Percentiles rank a stretch among this genome's conserved stretches.
These are phyloP conservation scores for Oryza glaberrima DNA, from an alignment of 176 grass and related monocot genomes.

Conservation along the genomic window DNA sequence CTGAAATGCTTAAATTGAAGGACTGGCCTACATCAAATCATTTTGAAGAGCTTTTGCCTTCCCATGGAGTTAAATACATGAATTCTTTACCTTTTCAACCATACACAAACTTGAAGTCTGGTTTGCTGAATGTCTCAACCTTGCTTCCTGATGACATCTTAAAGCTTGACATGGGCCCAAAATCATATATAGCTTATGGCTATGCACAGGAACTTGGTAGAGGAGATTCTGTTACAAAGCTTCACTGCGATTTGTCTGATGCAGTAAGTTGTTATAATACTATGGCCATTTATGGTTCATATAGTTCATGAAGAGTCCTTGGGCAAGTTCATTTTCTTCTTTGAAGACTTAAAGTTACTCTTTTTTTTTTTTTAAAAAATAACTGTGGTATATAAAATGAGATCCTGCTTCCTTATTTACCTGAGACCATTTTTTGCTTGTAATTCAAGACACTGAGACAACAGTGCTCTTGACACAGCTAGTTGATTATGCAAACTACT, in stretches of 20 bases:
- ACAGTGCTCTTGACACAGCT: neutral
- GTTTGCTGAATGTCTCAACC: constrained; percentile 63
- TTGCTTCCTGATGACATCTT: constrained; percentile 59
- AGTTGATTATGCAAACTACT: neutral
- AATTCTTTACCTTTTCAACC: constrained; percentile 69
- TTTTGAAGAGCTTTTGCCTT: constrained; percentile 81
- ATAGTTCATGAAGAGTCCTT: neutral
- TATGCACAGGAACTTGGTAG: constrained; percentile 67
- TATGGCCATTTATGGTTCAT: neutral
- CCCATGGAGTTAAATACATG: constrained; percentile 59
- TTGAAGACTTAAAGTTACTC: neutral
- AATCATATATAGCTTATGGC: constrained; percentile 94
- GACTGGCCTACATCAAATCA: constrained; percentile 81
- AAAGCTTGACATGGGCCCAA: constrained; percentile 84
- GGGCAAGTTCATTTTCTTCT: neutral
- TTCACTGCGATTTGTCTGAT: constrained; percentile 86
- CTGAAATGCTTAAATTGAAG: constrained; percentile 84
- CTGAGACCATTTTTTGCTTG: neutral
- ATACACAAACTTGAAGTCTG: constrained; percentile 74
- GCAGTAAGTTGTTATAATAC: constrained; percentile 50
- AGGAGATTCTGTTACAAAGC: constrained; percentile 89
- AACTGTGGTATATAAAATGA: neutral
- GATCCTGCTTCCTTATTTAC: neutral
- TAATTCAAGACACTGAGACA: neutral
- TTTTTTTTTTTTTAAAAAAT: no score